Evolutionary conservation across 441 rosid species (phyloP), one percentile per base, ranked within the genome.

Genomic region (Geranium incanum): DNA sequence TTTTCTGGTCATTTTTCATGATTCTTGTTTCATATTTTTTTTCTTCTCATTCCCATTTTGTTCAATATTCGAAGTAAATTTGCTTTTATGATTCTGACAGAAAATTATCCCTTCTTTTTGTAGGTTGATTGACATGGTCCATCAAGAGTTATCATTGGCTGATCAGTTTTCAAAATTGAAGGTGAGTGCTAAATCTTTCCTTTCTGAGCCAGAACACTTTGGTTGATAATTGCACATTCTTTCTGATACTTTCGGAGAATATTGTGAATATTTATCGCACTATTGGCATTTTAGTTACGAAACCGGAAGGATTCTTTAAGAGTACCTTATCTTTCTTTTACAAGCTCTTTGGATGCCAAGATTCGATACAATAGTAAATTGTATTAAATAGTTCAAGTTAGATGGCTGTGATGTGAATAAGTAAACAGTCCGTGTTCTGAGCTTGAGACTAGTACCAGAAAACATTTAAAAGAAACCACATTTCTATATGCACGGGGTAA

Each of bases 121-220:
- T 65, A 96, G 99, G 89, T 84, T 96, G 87, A 76, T 89, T 79
- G 99, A 96, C 84, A 75, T 90, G 89, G 89, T 88, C 69, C 98
- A 89, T 83, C 97, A 88, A 72, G 99, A 93, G 68, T 80, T 90
- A 83, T 85, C 90, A 67, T 82, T 96, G 86, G 96, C 97, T 48
- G 86, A 96, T 85, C 97, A 89, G 1, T 93, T 96, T 83, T 84
- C 90, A 60, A 93, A 85, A 75, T 79, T 93, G 73, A 91, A 96
- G 99, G 99, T 93, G 77, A 77, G 70, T 74, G 67, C 78, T 75
- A 72, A 43, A 37, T 71, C 68, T 19, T 41, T 68, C 18, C 48
- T 37, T 66, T 16, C 41, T 66, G n/a, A 38, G 48, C 68, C 68
- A 37, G 68, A 66, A 66, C 68, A 66, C 28, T 37, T 37, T 0